Conservation (phyloP, 2,329 filamentous ascomycete genomes). For the Apiospora sp. region DNA sequence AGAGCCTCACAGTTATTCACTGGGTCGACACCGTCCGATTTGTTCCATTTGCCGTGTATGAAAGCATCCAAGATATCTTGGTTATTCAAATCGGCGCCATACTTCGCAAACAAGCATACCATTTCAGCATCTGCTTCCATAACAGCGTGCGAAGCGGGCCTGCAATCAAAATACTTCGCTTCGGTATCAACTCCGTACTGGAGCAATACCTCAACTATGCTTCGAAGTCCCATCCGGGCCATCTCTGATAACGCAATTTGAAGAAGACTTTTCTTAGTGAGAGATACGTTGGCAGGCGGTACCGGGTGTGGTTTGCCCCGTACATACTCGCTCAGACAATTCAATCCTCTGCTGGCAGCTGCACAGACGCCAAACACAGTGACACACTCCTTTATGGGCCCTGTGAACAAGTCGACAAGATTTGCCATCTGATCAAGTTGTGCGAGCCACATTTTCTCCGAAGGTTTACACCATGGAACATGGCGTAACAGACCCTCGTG, state of each 20-base stretch:
- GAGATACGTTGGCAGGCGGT: neutral
- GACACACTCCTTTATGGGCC: neutral
- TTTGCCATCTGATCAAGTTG: neutral
- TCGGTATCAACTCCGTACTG: neutral
- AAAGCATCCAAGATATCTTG: neutral
- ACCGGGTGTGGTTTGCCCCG: neutral
- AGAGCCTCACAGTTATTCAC: neutral
- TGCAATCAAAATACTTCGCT: too few relatives aligned
- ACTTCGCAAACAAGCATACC: neutral
- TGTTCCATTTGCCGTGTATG: neutral
- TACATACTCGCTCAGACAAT: neutral
- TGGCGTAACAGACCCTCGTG: too few relatives aligned
- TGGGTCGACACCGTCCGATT: neutral
- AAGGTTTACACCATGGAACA: neutral
- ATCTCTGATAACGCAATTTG: neutral
- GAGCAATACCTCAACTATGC: neutral
- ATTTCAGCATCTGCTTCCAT: neutral
- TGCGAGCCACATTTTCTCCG: neutral
- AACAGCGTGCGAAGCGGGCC: neutral
- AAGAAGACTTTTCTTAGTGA: neutral
- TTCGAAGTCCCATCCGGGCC: rapidly evolving
- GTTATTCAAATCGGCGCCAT: neutral
- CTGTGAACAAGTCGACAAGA: too few relatives aligned
- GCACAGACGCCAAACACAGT: neutral
- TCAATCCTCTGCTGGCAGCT: neutral